phyloP scores from a whole-genome alignment of 2,329 filamentous ascomycete species.

The Xylaria sp. region DNA sequence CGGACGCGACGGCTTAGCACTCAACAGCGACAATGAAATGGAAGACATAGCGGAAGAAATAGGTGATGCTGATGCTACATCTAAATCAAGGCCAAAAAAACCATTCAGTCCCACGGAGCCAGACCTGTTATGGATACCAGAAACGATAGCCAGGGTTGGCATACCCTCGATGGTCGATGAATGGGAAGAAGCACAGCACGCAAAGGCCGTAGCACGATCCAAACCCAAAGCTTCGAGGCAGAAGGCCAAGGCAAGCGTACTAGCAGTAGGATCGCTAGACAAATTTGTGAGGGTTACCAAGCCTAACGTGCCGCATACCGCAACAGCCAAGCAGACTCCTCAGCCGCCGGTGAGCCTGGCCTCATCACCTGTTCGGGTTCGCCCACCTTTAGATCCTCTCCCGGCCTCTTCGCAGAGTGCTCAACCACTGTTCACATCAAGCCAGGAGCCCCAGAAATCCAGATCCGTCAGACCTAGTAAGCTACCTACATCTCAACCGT shows the following conservation, averaged over 20 bases:
- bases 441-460: conserved; percentile 24
- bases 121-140: conserved; percentile 72
- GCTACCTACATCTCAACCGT: conserved; percentile 36
- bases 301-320: conserved; percentile 23
- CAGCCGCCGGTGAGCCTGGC: neutral
- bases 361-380: conserved; percentile 3
- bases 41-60: conserved; percentile 45
- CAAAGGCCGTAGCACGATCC: conserved; percentile 38
- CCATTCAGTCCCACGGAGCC: conserved; percentile 69
- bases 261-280: conserved; percentile 45
- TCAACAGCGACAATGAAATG: conserved; percentile 71
- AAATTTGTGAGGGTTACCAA: conserved; percentile 51
- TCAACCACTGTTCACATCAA: conserved; percentile 12
- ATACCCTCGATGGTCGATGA: conserved; percentile 68
- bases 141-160: conserved; percentile 67
- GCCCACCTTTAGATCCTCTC: conserved; percentile 4
- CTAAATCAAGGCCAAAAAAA: conserved; percentile 42
- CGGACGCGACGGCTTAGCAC: conserved; percentile 60
- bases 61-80: conserved; percentile 30
- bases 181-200: conserved; percentile 58
- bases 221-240: conserved; percentile 34
- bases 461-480: conserved; percentile 39
- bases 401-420: conserved; percentile 26
- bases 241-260: conserved; percentile 33
- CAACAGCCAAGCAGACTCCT: conserved; percentile 3